Evolutionary conservation across 768 basidiomycete genomes (phyloP).

Genomic region (Rhodotorula graminis): DNA sequence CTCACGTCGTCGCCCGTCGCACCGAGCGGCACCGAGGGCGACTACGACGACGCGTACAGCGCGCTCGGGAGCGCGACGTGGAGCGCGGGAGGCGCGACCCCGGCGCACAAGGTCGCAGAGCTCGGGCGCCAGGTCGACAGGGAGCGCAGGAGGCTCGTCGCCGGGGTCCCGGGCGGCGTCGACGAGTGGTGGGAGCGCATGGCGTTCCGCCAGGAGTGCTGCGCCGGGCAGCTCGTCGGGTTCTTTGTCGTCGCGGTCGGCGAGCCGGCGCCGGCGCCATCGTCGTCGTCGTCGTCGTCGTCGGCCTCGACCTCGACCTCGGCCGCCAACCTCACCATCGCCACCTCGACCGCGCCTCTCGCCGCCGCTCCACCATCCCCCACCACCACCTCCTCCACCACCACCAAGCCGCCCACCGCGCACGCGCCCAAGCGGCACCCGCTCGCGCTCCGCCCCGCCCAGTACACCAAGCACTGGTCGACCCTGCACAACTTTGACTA

Average conservation of each 20-base stretch:
- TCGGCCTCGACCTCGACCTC: background rate
- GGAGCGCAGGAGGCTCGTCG: slow-evolving; percentile 30
- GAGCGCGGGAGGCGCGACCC: slow-evolving; percentile 1
- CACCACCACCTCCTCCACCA: background rate
- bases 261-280: slow-evolving; percentile 12
- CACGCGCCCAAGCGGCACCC: background rate
- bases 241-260: slow-evolving; percentile 68
- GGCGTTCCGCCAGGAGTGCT: slow-evolving; percentile 92
- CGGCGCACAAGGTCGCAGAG: background rate
- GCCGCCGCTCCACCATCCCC: background rate
- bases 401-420: background rate
- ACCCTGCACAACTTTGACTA: slow-evolving; percentile 42
- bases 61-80: slow-evolving; percentile 5
- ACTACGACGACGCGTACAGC: slow-evolving; percentile 44
- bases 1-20: slow-evolving; percentile 33
- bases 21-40: slow-evolving; percentile 56
- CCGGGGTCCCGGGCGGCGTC: slow-evolving; percentile 35
- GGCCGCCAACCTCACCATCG: background rate
- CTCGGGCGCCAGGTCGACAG: slow-evolving; percentile 27
- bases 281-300: too few species aligned
- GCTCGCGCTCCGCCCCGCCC: slow-evolving; percentile 16
- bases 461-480: slow-evolving; percentile 40
- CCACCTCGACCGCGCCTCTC: background rate
- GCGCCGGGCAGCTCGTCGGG: slow-evolving; percentile 80
- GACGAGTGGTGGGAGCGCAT: slow-evolving; percentile 97